A percentile compares a stretch with the other conserved stretches of the same genome.
These are phyloP conservation scores for Gossypium trilobum DNA, from an alignment of 441 rosid species.

Conservation along the genomic window DNA sequence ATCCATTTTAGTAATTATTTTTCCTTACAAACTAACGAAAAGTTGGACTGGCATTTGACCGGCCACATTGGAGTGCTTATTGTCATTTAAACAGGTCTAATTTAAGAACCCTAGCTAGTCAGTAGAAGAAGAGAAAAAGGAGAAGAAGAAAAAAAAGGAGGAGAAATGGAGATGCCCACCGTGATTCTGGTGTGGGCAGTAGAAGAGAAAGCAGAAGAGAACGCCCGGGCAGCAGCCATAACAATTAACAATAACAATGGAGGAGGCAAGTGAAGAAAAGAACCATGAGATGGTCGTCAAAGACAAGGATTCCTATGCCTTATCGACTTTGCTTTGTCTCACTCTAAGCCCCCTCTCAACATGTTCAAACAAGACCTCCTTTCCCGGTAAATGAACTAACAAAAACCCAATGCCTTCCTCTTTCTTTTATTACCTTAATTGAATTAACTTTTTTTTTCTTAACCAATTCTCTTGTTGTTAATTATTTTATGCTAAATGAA, in stretches of 20 bases:
- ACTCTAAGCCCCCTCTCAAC: slow-evolving; percentile 64
- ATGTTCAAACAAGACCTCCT: slow-evolving; percentile 77
- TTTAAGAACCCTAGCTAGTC: too few species aligned
- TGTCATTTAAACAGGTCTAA: too few species aligned
- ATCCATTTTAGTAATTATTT: too few species aligned
- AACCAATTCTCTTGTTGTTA: background rate
- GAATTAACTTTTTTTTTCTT: slow-evolving; percentile 6
- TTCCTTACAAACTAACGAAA: too few species aligned
- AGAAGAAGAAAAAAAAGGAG: too few species aligned
- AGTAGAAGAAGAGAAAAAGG: too few species aligned
- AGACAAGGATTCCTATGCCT: slow-evolving; percentile 71
- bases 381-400: slow-evolving; percentile 37
- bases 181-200: too few species aligned
- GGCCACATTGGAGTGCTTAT: too few species aligned
- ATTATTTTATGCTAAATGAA: background rate
- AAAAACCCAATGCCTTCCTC: background rate
- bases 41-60: too few species aligned
- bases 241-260: slow-evolving; percentile 21
- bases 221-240: background rate
- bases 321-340: slow-evolving; percentile 59
- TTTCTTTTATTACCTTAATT: background rate
- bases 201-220: background rate
- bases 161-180: too few species aligned
- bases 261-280: slow-evolving; percentile 26
- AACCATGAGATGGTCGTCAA: slow-evolving; percentile 59